A percentile compares a stretch with the other conserved stretches of the same genome.
Conservation (phyloP, 257 asterid species). For the Plantago ovata region DNA sequence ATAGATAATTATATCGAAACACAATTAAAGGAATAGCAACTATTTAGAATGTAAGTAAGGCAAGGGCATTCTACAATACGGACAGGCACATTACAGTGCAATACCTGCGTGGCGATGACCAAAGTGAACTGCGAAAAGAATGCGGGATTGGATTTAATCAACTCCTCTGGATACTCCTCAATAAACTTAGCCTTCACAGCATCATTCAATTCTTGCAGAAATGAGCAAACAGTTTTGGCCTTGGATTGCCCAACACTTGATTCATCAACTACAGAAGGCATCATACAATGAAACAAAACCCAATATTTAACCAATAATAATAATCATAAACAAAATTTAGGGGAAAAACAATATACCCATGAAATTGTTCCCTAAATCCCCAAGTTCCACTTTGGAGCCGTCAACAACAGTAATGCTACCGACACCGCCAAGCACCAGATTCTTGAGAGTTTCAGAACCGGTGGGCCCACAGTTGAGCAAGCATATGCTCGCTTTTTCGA, state of each 20-base stretch:
- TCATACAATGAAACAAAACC: conserved; percentile 16
- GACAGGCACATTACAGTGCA: conserved; percentile 11
- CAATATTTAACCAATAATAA: neutral
- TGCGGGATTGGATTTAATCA: conserved; percentile 72
- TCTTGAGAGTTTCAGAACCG: conserved; percentile 90
- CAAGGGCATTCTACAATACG: neutral
- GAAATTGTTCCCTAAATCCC: conserved; percentile 92
- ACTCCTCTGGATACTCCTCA: conserved; percentile 72
- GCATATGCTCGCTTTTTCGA: conserved; percentile 93
- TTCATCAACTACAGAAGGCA: conserved; percentile 65
- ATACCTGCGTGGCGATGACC: conserved; percentile 82
- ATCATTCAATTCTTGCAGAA: conserved; percentile 94
- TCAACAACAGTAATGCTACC: conserved; percentile 95
- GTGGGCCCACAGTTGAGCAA: conserved; percentile 97
- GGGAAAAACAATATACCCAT: conserved; percentile 47
- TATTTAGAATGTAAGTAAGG: neutral
- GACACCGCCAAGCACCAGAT: conserved; percentile 94
- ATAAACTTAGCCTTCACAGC: conserved; percentile 90
- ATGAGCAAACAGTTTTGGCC: conserved; percentile 87
- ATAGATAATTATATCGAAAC: too few species aligned
- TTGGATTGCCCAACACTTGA: conserved; percentile 84
- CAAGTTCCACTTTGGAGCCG: conserved; percentile 87
- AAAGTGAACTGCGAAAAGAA: conserved; percentile 90
- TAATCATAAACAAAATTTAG: neutral
- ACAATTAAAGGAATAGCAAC: too few species aligned